Evolutionary conservation across 78 protist genomes (phyloP), one percentile per base, ranked within the genome.

Genomic region (Abeoforma whisleri): DNA sequence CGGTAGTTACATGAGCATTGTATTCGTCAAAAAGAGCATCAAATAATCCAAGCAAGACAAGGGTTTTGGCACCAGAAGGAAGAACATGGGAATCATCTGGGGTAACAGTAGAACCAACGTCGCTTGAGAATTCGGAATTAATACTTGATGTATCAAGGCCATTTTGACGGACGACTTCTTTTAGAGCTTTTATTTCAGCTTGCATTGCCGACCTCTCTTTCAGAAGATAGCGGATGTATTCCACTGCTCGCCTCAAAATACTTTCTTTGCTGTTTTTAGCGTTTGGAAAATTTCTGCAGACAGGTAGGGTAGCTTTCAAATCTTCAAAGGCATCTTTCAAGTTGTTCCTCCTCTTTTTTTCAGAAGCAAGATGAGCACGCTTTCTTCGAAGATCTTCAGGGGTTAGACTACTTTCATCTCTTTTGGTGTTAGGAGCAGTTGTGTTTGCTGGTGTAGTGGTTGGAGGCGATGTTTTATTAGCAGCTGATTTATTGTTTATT

Each of bases 301-400:
- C 39, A 23, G 87, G 87, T 12, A 84, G 39, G 1, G 81, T 32
- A 39, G 73, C 37, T 36, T 84, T 84, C n/a, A 84, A 23, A 32
- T 84, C 87, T 62, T 84, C 87, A 84, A 84, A 84, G 0, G 87
- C 87, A 71, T 37, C 82, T 80, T 71, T 71, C 40, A 84, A 35
- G 37, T 84, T 84, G 87, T 84, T 33, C 76, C 87, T 8, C 25
- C 87, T 30, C 57, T 71, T 84, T 48, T 84, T 84, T 62, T 84
- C 87, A n/a, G 87, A 84, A 25, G 87, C 82, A 30, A 84, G 37
- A 32, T 84, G 87, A n/a, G 82, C 87, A 31, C 80, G 80, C 19
- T 72, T 69, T 34, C 85, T 33, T 37, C 83, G 5, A 19, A 48
- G 5, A 48, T 48, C 12, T 5, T 48, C 62, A n/a, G n/a, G n/a